Conservation (phyloP, 305 asterid species). For the Euphrasia arctica region DNA sequence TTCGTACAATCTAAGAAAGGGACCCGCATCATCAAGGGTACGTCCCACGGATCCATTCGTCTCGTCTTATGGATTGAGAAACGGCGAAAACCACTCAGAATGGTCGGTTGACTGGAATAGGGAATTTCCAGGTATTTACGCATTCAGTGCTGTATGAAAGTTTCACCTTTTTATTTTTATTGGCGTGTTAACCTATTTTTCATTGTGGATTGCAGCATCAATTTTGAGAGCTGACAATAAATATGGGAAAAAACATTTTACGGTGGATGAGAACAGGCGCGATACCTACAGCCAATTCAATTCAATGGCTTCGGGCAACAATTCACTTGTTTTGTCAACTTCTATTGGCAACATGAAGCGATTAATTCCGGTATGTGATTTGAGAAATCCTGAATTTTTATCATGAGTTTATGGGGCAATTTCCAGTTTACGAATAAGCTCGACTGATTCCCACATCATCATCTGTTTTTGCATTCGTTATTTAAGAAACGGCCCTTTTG, state of each 20-base stretch:
- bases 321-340: neutral
- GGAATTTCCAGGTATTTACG: constrained; percentile 2
- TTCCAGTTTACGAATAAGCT: too few species aligned
- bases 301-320: neutral
- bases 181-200: neutral
- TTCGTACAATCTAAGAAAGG: constrained; percentile 4
- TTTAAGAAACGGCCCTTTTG: too few species aligned
- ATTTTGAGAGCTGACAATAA: constrained; percentile 1
- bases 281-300: neutral
- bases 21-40: neutral
- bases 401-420: too few species aligned
- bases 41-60: neutral
- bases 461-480: too few species aligned
- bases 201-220: neutral
- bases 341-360: neutral
- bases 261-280: constrained; percentile 1
- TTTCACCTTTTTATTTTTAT: neutral
- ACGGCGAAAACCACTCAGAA: neutral
- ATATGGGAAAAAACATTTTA: neutral
- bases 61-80: neutral
- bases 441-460: too few species aligned
- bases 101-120: constrained; percentile 1
- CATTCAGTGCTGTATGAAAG: neutral
- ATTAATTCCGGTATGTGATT: neutral
- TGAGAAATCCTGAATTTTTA: too few species aligned